phyloP scores from a whole-genome alignment of 768 basidiomycete genomes.

The Tephrocybe rancida region DNA sequence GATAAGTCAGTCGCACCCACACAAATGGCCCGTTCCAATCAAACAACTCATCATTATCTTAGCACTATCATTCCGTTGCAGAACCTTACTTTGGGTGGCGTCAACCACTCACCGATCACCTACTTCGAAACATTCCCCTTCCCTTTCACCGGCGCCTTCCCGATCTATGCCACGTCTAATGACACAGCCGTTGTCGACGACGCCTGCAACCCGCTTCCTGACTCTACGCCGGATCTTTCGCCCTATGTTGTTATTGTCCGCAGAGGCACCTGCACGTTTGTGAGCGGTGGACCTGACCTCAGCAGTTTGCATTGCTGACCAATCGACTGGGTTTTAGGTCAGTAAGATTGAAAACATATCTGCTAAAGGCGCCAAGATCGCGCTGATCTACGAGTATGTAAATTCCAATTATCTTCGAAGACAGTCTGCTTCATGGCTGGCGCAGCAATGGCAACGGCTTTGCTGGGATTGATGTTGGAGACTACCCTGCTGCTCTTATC shows the following conservation, averaged over 20 bases:
- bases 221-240: slow-evolving; percentile 54
- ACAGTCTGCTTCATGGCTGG: background rate
- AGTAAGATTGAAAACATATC: slow-evolving; percentile 55
- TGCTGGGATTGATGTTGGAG: slow-evolving; percentile 40
- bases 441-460: slow-evolving; percentile 53
- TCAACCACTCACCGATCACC: slow-evolving; percentile 47
- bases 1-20: slow-evolving; percentile 42
- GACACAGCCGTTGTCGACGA: slow-evolving; percentile 55
- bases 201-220: slow-evolving; percentile 60
- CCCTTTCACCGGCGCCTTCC: slow-evolving; percentile 43
- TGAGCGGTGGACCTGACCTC: no score
- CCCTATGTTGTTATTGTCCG: slow-evolving; percentile 56
- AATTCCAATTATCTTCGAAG: background rate
- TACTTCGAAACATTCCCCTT: slow-evolving; percentile 58
- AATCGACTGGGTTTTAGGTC: slow-evolving; percentile 25
- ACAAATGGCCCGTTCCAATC: background rate
- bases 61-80: slow-evolving; percentile 61
- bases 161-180: slow-evolving; percentile 62
- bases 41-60: background rate
- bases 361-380: slow-evolving; percentile 51
- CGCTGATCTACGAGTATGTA: slow-evolving; percentile 58
- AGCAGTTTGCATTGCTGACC: no score
- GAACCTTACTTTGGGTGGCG: slow-evolving; percentile 53
- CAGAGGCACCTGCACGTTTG: slow-evolving; percentile 60
- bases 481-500: slow-evolving; percentile 52